These are phyloP conservation scores for Polyplosphaeria fusca DNA, from an alignment of 495 filamentous ascomycete species.

Conservation along the genomic window DNA sequence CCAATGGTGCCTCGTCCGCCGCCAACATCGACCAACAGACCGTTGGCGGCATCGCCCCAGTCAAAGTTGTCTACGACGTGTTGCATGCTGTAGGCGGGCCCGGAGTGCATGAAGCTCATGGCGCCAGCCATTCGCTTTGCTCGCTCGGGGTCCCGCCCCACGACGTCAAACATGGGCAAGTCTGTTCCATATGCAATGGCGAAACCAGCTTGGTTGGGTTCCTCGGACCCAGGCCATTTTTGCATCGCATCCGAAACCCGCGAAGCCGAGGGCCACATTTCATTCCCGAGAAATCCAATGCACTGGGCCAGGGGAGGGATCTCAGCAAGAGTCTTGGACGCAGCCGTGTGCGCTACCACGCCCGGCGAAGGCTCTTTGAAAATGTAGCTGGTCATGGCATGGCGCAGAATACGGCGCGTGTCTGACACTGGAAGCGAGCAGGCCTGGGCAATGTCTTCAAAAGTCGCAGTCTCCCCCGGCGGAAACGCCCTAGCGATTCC, in stretches of 20 bases:
- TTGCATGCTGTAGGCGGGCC: background rate
- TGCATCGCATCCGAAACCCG: conserved; percentile 4
- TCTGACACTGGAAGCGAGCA: background rate
- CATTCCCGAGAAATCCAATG: background rate
- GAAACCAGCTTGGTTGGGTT: conserved; percentile 15
- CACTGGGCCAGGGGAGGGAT: conserved; percentile 6
- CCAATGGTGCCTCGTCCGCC: conserved; percentile 14
- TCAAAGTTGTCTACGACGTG: conserved; percentile 5
- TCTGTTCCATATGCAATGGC: conserved; percentile 7
- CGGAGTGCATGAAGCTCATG: conserved; percentile 12
- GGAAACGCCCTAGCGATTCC: background rate
- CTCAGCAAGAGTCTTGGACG: conserved; percentile 5
- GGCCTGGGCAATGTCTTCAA: background rate
- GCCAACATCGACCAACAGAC: conserved; percentile 18
- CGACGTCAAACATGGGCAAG: conserved; percentile 8
- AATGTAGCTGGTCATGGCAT: conserved; percentile 10
- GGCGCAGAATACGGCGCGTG: background rate
- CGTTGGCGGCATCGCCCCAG: background rate
- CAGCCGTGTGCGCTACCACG: conserved; percentile 10
- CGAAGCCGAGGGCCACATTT: background rate
- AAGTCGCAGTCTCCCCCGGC: background rate
- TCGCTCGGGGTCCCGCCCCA: conserved; percentile 9
- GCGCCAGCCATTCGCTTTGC: conserved; percentile 4
- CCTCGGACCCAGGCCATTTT: conserved; percentile 19
- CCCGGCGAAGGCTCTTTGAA: conserved; percentile 11